Percentiles rank a stretch among this genome's conserved stretches.
Evolutionary conservation across 2,329 filamentous ascomycete genomes (phyloP).

Genomic region (Aspergillus glaucus): DNA sequence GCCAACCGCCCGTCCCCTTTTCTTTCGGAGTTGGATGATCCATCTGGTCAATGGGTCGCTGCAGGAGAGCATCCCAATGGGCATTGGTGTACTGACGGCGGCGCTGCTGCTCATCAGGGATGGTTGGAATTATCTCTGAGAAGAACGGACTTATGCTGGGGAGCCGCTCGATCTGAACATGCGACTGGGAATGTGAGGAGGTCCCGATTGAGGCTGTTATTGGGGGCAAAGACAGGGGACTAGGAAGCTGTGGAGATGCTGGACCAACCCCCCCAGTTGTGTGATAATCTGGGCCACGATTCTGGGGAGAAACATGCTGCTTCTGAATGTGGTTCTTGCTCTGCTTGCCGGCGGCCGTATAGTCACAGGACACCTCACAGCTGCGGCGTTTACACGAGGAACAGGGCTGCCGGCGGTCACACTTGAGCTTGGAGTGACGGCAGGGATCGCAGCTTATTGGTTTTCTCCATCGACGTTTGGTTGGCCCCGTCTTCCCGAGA

Average conservation of each 20-base stretch:
- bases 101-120: too few relatives aligned
- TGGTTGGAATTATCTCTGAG: too few relatives aligned
- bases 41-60: background rate
- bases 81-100: constrained; percentile 32
- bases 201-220: background rate
- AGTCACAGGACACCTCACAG: background rate
- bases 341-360: background rate
- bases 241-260: background rate
- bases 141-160: too few relatives aligned
- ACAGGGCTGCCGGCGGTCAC: constrained; percentile 3
- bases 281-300: too few relatives aligned
- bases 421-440: constrained; percentile 1
- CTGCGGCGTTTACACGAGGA: constrained; percentile 1
- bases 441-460: constrained; percentile 1
- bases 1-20: background rate
- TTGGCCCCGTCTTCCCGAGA: too few relatives aligned
- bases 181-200: background rate
- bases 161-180: too few relatives aligned
- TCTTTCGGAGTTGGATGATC: background rate
- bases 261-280: background rate
- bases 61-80: constrained; percentile 2
- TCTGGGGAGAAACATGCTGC: too few relatives aligned
- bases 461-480: background rate
- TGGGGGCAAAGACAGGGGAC: background rate
- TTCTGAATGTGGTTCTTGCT: background rate